These are phyloP conservation scores for Angophora floribunda DNA, from an alignment of 345 rosid genomes.

Conservation along the genomic window DNA sequence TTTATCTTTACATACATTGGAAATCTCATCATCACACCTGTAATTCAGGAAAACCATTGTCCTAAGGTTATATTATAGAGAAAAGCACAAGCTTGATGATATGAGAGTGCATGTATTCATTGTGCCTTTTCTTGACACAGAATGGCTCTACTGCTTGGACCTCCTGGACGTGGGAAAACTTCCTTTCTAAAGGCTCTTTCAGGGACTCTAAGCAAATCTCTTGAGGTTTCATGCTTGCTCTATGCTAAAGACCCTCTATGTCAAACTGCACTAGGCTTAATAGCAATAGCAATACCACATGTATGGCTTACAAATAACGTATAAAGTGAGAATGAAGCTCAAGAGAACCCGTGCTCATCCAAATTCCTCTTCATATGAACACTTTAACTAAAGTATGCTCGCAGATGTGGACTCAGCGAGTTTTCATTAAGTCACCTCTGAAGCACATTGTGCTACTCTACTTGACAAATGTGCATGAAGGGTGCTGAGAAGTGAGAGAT, in stretches of 20 bases:
- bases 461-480: background rate
- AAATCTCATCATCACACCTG: background rate
- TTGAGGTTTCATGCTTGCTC: slow-evolving; percentile 24
- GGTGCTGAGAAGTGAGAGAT: background rate
- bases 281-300: background rate
- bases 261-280: background rate
- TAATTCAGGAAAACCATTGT: background rate
- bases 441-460: background rate
- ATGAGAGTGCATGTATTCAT: background rate
- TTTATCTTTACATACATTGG: background rate
- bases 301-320: background rate
- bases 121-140: slow-evolving; percentile 9
- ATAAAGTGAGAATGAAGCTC: background rate
- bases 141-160: slow-evolving; percentile 67
- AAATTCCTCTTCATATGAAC: background rate
- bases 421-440: background rate
- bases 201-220: slow-evolving; percentile 38
- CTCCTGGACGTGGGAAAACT: slow-evolving; percentile 81
- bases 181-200: slow-evolving; percentile 59
- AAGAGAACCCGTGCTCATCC: background rate
- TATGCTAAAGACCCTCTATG: background rate
- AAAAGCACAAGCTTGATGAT: background rate
- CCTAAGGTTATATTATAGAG: background rate
- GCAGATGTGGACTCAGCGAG: background rate
- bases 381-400: background rate